Percentiles rank a stretch among this genome's conserved stretches.
phyloP scores from a whole-genome alignment of 257 asterid genomes.

The Striga asiatica region DNA sequence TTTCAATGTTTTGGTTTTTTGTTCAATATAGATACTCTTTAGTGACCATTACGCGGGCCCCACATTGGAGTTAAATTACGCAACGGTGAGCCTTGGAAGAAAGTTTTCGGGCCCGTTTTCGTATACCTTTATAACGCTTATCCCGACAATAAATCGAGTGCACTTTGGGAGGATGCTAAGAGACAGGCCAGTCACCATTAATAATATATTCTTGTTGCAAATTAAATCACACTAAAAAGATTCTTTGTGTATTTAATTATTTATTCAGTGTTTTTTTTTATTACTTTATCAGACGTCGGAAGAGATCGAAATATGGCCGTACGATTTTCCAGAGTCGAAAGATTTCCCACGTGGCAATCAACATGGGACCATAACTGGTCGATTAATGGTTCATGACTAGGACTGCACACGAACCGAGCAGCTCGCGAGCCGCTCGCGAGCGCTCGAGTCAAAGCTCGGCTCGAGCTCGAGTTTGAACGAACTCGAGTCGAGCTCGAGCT shows the following conservation, averaged over 20 bases:
- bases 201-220: too few species aligned
- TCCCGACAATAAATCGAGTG: constrained; percentile 7
- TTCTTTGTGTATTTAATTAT: too few species aligned
- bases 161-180: constrained; percentile 63
- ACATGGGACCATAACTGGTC: constrained; percentile 53
- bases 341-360: constrained; percentile 37
- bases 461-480: too few species aligned
- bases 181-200: too few species aligned
- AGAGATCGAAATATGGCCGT: constrained; percentile 72
- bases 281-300: constrained; percentile 16
- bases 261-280: neutral
- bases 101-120: constrained; percentile 59
- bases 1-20: neutral
- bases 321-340: constrained; percentile 47
- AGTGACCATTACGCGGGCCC: constrained; percentile 52
- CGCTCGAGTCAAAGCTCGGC: too few species aligned
- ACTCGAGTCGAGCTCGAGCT: too few species aligned
- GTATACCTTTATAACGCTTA: constrained; percentile 49
- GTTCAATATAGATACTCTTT: constrained; percentile 29
- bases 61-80: constrained; percentile 22
- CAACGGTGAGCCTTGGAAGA: constrained; percentile 49
- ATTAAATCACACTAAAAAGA: too few species aligned
- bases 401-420: too few species aligned
- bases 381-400: constrained; percentile 37
- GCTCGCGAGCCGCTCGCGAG: too few species aligned